Conservation (phyloP, 345 rosid genomes). For the Syzygium oleosum region DNA sequence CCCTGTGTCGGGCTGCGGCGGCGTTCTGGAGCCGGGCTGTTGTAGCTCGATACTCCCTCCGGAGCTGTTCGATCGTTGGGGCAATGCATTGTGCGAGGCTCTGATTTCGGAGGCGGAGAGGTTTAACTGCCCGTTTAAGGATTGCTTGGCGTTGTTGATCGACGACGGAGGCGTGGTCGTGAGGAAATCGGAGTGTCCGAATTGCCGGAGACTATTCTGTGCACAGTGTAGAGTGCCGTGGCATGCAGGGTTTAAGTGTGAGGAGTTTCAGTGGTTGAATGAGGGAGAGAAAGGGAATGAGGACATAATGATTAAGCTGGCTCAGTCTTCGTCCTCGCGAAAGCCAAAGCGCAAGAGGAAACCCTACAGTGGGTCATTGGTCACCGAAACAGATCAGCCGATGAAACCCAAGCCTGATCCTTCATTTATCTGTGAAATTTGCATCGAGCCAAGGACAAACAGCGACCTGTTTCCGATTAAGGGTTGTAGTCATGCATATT, state of each 20-base stretch:
- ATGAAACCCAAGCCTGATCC: background rate
- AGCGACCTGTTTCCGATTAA: constrained; percentile 21
- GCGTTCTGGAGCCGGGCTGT: constrained; percentile 23
- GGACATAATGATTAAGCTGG: background rate
- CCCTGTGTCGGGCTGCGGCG: constrained; percentile 25
- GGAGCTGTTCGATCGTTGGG: constrained; percentile 39
- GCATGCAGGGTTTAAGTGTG: constrained; percentile 30
- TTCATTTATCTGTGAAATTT: constrained; percentile 39
- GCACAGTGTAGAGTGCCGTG: constrained; percentile 41
- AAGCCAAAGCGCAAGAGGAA: background rate
- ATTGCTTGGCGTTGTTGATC: constrained; percentile 35
- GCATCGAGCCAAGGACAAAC: constrained; percentile 23
- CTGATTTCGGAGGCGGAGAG: constrained; percentile 16
- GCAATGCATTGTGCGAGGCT: constrained; percentile 41
- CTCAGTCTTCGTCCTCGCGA: background rate
- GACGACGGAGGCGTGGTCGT: constrained; percentile 13
- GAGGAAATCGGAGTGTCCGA: constrained; percentile 23
- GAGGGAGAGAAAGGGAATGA: constrained; percentile 21
- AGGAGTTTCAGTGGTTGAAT: constrained; percentile 23
- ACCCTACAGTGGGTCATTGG: background rate
- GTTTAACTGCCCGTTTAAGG: constrained; percentile 46
- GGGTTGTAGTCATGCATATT: constrained; percentile 45
- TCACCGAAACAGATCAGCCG: background rate
- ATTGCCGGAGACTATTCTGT: constrained; percentile 34
- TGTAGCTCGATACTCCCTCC: constrained; percentile 34